A percentile compares a stretch with the other conserved stretches of the same genome.
These are phyloP conservation scores for Panicum virgatum DNA, from an alignment of 202 grass and related monocot species.

Conservation along the genomic window DNA sequence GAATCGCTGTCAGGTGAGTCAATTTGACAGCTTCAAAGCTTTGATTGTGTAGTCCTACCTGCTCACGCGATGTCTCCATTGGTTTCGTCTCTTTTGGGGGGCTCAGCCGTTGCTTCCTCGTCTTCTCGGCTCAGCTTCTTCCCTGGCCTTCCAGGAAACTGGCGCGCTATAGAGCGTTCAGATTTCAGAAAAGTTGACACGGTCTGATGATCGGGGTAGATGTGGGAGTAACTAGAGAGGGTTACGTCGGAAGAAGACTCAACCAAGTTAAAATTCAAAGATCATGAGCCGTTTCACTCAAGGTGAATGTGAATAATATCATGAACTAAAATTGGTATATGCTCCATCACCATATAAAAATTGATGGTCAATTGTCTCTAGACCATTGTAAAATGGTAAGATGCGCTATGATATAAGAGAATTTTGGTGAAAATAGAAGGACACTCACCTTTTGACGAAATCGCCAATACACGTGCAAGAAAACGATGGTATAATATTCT, in stretches of 20 bases:
- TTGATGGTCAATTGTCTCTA: neutral
- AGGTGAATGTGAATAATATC: too few species aligned
- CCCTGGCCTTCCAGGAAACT: neutral
- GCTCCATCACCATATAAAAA: too few species aligned
- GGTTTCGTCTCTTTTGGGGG: neutral
- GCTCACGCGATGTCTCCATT: neutral
- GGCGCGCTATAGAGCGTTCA: neutral
- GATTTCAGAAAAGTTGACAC: neutral
- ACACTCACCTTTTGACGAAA: neutral
- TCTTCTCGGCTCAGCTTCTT: neutral
- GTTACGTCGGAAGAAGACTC: neutral
- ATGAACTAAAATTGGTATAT: neutral
- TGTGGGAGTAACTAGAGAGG: too few species aligned
- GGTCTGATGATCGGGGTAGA: neutral
- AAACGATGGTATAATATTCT: neutral
- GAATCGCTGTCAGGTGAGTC: conserved; percentile 34
- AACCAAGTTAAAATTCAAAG: neutral
- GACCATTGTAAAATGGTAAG: neutral
- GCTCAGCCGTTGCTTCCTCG: neutral
- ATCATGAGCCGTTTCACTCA: neutral
- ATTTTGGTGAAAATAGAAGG: neutral
- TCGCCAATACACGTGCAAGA: too few species aligned
- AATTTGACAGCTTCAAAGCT: conserved; percentile 28
- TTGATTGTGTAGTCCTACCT: conserved; percentile 39
- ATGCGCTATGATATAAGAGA: neutral